Evolutionary conservation across 768 basidiomycete species (phyloP), one percentile per base, ranked within the genome.

Genomic region (Hydnomerulius pinastri): DNA sequence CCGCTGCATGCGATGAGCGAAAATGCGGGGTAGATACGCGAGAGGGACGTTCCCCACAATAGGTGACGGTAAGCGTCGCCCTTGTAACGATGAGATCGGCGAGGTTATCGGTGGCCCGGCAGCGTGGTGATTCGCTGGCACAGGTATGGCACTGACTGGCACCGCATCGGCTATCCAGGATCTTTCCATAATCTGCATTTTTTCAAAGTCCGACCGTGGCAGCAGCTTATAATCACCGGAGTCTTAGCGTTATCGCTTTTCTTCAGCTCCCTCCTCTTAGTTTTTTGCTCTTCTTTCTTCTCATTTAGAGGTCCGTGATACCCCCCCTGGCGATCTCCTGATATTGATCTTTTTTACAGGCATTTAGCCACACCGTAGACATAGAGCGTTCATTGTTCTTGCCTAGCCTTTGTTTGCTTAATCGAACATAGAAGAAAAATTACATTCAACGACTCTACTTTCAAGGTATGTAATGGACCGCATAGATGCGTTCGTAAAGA

Each of bases 341-440:
- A 54, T 15, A 25, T 24, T 57, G 44, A 43, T 37, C n/a, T n/a
- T n/a, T n/a, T 30, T 37, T 25, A 1, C 38, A 75, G 76, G 76
- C 72, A 62, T 59, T 57, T 63, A 56, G 73, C 75, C 71, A 59
- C 56, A 62, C 57, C 58, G 57, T 76, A 79, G 73, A 77, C 65
- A 70, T 89, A 87, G 82, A 87, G 76, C 78, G 74, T 81, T 72
- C 75, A 73, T 75, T 81, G 79, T 80, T 73, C 76, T 75, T 78
- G 81, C 76, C 72, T 66, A 68, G 73, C 76, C 70, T 74, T 73
- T 62, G 72, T 71, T 75, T 74, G 71, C 71, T 66, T 65, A 73
- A 64, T 67, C 57, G 44, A 51, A 59, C 59, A 58, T 66, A 65
- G 66, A 71, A 64, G 58, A 70, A 67, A 61, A 45, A 56, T 73